Evolutionary conservation across 345 rosid species (phyloP), one percentile per base, ranked within the genome.

Genomic region (Barbarea vulgaris): DNA sequence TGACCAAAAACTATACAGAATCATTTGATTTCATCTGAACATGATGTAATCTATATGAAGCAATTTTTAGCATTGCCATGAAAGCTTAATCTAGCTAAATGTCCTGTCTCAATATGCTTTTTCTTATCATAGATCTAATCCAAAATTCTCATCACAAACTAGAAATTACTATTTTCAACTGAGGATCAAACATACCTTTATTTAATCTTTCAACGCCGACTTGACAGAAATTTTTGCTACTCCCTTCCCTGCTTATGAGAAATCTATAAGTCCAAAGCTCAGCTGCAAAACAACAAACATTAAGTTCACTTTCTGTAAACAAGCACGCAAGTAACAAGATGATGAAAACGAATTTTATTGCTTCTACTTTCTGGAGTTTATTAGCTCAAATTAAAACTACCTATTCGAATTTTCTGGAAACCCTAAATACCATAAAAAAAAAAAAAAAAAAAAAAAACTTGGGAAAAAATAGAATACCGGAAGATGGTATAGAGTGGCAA

Each of bases 21-120:
- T n/a, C 50, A 52, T 33, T 51, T 47, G 6, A 9, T 0, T 12
- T 37, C 17, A 24, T 51, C 0, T 12, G 14, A 52, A 15, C 6
- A 70, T 50, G 31, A 37, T 17, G 11, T 25, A 39, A 51, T 62
- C 52, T 17, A 63, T 18, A 64, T 53, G 8, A 73, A 63, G 22
- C 37, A 63, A 28, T 0, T 10, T 10, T 19, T 15, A 34, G 8
- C 7, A 60, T 21, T 22, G 30, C 28, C 42, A n/a, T 50, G 30
- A 72, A 50, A 9, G 12, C 17, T 34, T 36, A 36, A 48, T 11
- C 13, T 22, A n/a, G 15, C 28, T n/a, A 71, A 33, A 15, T 44
- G 25, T 31, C 4, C 14, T 30, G 11, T 13, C 22, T 56, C n/a
- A 28, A 5, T 70, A 31, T 24, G 30, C 3, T 55, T 30, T 7